Percentiles rank a stretch among this genome's conserved stretches.
These are phyloP conservation scores for Trichoderma sp. DNA, from an alignment of 2,329 filamentous ascomycete species.

Conservation along the genomic window DNA sequence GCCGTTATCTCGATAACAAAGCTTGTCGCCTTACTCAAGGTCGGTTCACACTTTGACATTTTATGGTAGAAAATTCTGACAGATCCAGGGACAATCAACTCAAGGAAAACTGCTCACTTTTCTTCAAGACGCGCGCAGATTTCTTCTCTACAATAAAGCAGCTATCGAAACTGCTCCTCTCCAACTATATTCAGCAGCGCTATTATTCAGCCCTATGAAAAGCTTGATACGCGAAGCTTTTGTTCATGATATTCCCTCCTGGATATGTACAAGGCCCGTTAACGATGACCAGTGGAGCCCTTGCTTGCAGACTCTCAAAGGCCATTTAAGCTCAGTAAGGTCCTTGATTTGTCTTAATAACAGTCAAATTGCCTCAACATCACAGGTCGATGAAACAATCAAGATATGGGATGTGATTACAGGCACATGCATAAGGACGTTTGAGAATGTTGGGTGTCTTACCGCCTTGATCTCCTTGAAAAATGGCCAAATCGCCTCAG, in stretches of 20 bases:
- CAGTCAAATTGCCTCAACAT: neutral
- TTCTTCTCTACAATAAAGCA: slow-evolving; percentile 34
- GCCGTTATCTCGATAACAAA: slow-evolving; percentile 29
- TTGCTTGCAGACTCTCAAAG: slow-evolving; percentile 23
- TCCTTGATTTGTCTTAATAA: neutral
- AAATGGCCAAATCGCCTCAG: slow-evolving; percentile 12
- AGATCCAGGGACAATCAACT: neutral
- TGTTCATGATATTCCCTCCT: slow-evolving; percentile 16
- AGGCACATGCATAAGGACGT: neutral
- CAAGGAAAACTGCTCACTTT: slow-evolving; percentile 24
- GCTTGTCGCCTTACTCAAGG: slow-evolving; percentile 25
- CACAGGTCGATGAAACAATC: neutral
- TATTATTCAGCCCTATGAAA: slow-evolving; percentile 39
- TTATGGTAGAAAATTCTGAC: neutral
- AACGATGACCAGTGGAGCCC: slow-evolving; percentile 9
- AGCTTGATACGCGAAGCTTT: slow-evolving; percentile 32
- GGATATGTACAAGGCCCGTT: neutral
- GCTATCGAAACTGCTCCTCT: slow-evolving; percentile 38
- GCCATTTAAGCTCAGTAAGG: neutral
- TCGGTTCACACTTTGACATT: slow-evolving; percentile 6
- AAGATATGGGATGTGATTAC: neutral
- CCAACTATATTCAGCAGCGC: slow-evolving; percentile 42
- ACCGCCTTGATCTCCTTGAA: slow-evolving; percentile 1
- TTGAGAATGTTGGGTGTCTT: too few relatives aligned
- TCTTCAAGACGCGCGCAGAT: slow-evolving; percentile 39